These are phyloP conservation scores for Aspergillus alliaceus DNA, from an alignment of 2,329 filamentous ascomycete genomes.

Conservation along the genomic window DNA sequence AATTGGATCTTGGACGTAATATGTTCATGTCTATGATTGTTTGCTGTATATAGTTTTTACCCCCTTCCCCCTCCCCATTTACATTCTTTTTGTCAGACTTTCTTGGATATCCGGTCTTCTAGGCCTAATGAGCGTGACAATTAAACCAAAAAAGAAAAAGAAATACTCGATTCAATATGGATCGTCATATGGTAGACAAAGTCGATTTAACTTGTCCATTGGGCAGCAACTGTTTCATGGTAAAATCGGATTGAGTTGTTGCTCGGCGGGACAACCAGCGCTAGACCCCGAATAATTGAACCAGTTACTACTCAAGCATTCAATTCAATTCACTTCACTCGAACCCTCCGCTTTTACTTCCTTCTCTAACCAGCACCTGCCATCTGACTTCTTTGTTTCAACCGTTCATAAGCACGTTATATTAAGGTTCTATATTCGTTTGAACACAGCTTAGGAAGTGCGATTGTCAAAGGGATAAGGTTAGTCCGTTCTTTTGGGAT, in stretches of 20 bases:
- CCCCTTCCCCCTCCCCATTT: background rate
- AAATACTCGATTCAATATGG: background rate
- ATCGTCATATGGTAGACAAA: background rate
- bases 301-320: background rate
- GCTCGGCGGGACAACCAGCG: background rate
- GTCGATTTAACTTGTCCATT: too few species aligned
- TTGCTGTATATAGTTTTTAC: background rate
- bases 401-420: background rate
- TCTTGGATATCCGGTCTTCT: background rate
- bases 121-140: background rate
- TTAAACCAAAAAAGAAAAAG: too few species aligned
- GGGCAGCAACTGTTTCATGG: background rate
- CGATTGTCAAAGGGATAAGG: background rate
- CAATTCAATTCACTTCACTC: background rate
- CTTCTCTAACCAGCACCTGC: background rate
- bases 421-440: background rate
- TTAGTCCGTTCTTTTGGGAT: background rate
- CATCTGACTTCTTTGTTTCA: background rate
- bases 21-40: background rate
- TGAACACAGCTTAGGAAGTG: background rate
- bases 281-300: background rate
- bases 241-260: slow-evolving; percentile 3
- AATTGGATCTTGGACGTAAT: background rate
- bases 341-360: background rate
- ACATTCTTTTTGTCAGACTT: background rate